phyloP scores from a whole-genome alignment of 2,329 filamentous ascomycete species.

The Colletotrichum salicis region DNA sequence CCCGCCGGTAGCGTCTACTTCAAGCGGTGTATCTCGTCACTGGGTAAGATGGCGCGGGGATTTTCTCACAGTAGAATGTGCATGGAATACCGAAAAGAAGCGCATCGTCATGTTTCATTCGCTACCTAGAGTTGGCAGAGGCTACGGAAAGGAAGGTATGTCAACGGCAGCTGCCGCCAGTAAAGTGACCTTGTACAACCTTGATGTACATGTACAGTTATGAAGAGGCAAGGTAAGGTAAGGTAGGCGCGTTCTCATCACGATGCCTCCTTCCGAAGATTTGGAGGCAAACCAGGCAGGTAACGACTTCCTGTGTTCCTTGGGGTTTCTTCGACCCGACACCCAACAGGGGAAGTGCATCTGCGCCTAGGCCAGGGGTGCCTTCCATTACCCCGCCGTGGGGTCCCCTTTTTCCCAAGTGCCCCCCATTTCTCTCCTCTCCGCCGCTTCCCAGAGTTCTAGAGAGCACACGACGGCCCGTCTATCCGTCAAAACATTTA shows the following conservation, averaged over 20 bases:
- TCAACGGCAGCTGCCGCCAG: neutral
- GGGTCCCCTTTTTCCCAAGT: slow-evolving; percentile 24
- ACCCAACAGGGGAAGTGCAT: neutral
- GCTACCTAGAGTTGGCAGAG: neutral
- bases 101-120: neutral
- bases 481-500: slow-evolving; percentile 44
- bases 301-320: neutral
- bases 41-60: neutral
- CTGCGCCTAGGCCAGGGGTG: slow-evolving; percentile 16
- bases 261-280: neutral
- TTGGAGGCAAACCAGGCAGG: neutral
- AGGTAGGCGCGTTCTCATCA: neutral
- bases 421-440: slow-evolving; percentile 5
- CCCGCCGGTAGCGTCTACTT: neutral
- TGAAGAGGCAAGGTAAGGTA: neutral
- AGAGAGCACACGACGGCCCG: slow-evolving; percentile 46
- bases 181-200: neutral
- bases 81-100: neutral
- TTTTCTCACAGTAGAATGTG: neutral
- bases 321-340: neutral
- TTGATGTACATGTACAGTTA: neutral
- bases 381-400: slow-evolving; percentile 35
- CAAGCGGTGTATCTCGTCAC: neutral
- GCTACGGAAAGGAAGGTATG: neutral
- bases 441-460: slow-evolving; percentile 19